Evolutionary conservation across 345 rosid species (phyloP), one percentile per base, ranked within the genome.

Genomic region (Dimocarpus longan): DNA sequence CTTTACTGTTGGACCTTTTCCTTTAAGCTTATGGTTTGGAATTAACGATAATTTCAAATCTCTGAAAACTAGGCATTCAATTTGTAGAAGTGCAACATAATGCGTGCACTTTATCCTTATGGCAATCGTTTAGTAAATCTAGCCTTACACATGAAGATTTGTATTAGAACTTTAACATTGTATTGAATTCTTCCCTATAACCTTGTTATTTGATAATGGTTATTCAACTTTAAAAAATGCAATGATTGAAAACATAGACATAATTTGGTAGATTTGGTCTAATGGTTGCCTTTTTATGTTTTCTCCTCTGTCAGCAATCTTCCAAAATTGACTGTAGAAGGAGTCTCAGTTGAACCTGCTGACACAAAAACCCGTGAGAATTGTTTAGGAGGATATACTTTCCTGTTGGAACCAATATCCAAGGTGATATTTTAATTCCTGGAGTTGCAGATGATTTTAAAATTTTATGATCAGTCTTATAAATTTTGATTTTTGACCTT

Each of bases 301-400:
- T 11, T 70, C 80, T 71, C 70, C 52, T n/a, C 15, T 13, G 5
- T 16, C 82, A 95, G 99, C 69, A 84, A 85, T 82, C 52, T 83
- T 81, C 93, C 95, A 71, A 87, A 87, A 37, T 81, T 93, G 63
- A 81, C 80, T 22, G 84, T 94, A 59, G 95, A 88, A 78, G 97
- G 93, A 78, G 83, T 72, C 50, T 77, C 88, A 46, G 84, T 93
- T 82, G 85, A 93, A 87, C 84, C 92, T 83, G 84, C 67, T 19
- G 97, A 94, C 57, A 79, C 87, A 66, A 84, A 77, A 77, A 63
- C 88, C 76, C 92, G 94, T 77, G 91, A 90, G 78, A 89, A 81
- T 63, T 93, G 96, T 87, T 82, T 95, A 81, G 76, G 85, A 78
- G 91, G 92, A 79, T 92, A 84, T 80, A 84, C 91, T 13, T 93